Conservation (phyloP, 495 filamentous ascomycete genomes). For the Podospora sp. region DNA sequence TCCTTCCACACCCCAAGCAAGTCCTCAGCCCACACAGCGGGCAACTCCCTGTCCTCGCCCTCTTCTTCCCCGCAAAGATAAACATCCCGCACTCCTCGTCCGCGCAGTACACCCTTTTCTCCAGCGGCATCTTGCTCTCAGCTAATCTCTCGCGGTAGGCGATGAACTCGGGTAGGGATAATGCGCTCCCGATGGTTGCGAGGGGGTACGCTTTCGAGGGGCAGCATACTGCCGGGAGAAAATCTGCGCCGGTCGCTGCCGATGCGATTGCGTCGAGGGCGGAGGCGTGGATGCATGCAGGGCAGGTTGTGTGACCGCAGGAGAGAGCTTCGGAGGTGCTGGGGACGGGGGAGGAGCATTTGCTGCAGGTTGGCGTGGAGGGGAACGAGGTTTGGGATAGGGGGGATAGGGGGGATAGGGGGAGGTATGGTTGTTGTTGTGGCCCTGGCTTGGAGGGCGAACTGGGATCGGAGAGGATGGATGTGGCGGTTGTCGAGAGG, state of each 20-base stretch:
- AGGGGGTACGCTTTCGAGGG: conserved; percentile 12
- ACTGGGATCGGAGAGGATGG: background rate
- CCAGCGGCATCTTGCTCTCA: conserved; percentile 8
- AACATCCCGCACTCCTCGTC: conserved; percentile 22
- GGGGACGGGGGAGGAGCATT: background rate
- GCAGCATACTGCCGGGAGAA: conserved; percentile 15
- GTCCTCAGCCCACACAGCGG: conserved; percentile 17
- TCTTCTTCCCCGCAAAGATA: background rate
- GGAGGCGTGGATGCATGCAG: background rate
- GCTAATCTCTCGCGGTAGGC: conserved; percentile 21
- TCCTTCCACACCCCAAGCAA: conserved; percentile 12
- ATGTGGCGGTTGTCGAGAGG: background rate
- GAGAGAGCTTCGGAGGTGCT: background rate
- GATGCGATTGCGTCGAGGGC: background rate
- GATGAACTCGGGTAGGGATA: conserved; percentile 20
- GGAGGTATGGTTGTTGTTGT: background rate
- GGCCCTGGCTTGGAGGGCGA: background rate
- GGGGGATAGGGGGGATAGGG: background rate
- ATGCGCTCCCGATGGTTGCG: conserved; percentile 13
- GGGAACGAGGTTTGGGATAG: background rate
- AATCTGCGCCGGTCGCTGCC: conserved; percentile 7
- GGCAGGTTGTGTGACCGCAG: conserved; percentile 8
- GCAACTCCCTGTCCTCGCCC: conserved; percentile 11
- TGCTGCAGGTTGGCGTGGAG: background rate
- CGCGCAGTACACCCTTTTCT: conserved; percentile 19